Conservation (phyloP, 1,284 basidiomycete genomes). For the Caloboletus firmus region DNA sequence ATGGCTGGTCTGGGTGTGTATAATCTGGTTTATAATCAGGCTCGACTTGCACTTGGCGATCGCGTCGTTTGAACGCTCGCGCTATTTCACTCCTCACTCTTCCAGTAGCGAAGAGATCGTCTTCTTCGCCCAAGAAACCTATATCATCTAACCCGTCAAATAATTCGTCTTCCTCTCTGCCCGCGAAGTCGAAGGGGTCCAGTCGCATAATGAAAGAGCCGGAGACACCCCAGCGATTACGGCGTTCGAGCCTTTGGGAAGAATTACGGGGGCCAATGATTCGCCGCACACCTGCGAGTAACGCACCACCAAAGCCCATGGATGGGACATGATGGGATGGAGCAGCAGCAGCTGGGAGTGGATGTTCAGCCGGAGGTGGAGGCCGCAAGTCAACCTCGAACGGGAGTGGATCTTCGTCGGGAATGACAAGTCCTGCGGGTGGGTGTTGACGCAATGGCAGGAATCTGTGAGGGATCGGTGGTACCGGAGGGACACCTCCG, state of each 20-base stretch:
- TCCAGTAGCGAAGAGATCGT: conserved; percentile 8
- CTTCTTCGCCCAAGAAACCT: conserved; percentile 20
- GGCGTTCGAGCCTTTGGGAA: conserved; percentile 16
- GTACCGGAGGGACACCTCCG: conserved; percentile 41
- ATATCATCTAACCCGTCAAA: conserved; percentile 17
- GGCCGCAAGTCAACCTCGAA: conserved; percentile 41
- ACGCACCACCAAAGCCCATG: conserved; percentile 69
- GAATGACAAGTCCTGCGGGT: conserved; percentile 39
- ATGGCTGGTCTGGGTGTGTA: conserved; percentile 57
- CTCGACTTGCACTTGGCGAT: conserved; percentile 19
- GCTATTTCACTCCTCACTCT: conserved; percentile 25
- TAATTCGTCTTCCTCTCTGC: conserved; percentile 11
- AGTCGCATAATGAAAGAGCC: conserved; percentile 35
- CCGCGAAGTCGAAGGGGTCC: conserved; percentile 27
- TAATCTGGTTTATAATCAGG: conserved; percentile 56
- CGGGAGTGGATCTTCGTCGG: conserved; percentile 43
- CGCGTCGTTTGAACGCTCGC: conserved; percentile 18
- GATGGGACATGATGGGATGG: conserved; percentile 55
- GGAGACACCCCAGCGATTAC: conserved; percentile 29
- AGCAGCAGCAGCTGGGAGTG: conserved; percentile 38
- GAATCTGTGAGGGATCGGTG: conserved; percentile 38
- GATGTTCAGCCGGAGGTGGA: conserved; percentile 17
- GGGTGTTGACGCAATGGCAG: conserved; percentile 25
- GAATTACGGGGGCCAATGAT: conserved; percentile 23
- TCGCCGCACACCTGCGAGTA: conserved; percentile 48